Percentiles rank a stretch among this genome's conserved stretches.
These are phyloP conservation scores for Psilocybe cubensis DNA, from an alignment of 768 basidiomycete species.

Conservation along the genomic window DNA sequence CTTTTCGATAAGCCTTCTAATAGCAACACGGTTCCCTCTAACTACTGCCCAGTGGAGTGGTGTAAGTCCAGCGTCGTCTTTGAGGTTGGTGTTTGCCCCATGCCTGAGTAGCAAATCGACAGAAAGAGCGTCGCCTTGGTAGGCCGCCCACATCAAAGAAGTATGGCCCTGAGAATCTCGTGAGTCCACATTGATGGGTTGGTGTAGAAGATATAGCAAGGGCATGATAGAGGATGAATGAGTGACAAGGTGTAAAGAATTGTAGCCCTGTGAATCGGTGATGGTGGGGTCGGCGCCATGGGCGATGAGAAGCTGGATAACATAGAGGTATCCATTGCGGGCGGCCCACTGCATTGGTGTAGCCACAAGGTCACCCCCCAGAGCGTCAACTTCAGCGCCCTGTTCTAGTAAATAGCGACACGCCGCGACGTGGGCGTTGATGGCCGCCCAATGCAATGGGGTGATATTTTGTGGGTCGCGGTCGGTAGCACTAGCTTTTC, in stretches of 20 bases:
- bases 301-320: slow-evolving; percentile 89
- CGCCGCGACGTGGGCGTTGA: slow-evolving; percentile 91
- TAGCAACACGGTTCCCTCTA: slow-evolving; percentile 87
- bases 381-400: slow-evolving; percentile 93
- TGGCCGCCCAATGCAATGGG: slow-evolving; percentile 97
- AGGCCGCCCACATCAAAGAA: slow-evolving; percentile 97
- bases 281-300: slow-evolving; percentile 94
- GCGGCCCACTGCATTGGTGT: slow-evolving; percentile 99
- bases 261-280: slow-evolving; percentile 93
- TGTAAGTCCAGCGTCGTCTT: slow-evolving; percentile 82
- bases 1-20: slow-evolving; percentile 82
- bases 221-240: slow-evolving; percentile 97
- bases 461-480: slow-evolving; percentile 92
- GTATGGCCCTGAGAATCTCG: slow-evolving; percentile 93
- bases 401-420: slow-evolving; percentile 89
- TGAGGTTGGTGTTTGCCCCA: slow-evolving; percentile 76
- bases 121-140: slow-evolving; percentile 96
- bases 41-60: slow-evolving; percentile 99
- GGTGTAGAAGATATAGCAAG: slow-evolving; percentile 87
- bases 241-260: slow-evolving; percentile 92
- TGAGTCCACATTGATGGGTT: slow-evolving; percentile 91
- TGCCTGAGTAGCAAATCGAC: slow-evolving; percentile 90
- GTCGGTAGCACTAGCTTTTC: slow-evolving; percentile 72
- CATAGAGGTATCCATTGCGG: slow-evolving; percentile 93
- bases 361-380: slow-evolving; percentile 92